A percentile compares a stretch with the other conserved stretches of the same genome.
Conservation (phyloP, 2,329 filamentous ascomycete species). For the Colletotrichum horii region DNA sequence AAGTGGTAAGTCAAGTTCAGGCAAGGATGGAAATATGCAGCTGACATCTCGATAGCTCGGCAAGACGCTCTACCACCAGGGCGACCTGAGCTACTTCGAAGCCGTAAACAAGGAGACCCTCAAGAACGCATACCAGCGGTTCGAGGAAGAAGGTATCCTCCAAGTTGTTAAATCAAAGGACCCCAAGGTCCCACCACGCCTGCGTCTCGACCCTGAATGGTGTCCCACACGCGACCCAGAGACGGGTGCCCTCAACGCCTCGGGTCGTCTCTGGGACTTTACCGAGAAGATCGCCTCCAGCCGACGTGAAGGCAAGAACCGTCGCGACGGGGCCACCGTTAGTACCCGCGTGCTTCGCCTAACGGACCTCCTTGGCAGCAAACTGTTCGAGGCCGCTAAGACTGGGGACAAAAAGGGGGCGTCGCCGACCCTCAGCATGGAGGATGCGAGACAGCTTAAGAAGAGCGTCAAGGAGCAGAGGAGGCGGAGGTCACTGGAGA, state of each 20-base stretch:
- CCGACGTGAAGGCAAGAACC: constrained; percentile 91
- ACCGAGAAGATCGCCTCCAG: constrained; percentile 85
- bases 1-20: constrained; percentile 62
- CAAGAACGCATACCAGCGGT: constrained; percentile 88
- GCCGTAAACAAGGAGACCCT: constrained; percentile 98
- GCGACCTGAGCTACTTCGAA: constrained; percentile 96
- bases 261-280: constrained; percentile 88
- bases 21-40: rapidly evolving
- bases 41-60: constrained; percentile 65
- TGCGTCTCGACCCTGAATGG: constrained; percentile 79
- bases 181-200: constrained; percentile 61
- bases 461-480: constrained; percentile 50
- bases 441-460: constrained; percentile 53
- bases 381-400: constrained; percentile 67
- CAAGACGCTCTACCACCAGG: constrained; percentile 97
- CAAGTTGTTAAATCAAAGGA: constrained; percentile 74
- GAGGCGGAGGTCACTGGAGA: constrained; percentile 54
- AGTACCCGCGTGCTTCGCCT: constrained; percentile 80
- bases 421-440: constrained; percentile 50
- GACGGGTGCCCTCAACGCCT: constrained; percentile 67
- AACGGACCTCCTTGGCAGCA: constrained; percentile 74
- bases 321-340: constrained; percentile 91
- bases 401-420: constrained; percentile 43
- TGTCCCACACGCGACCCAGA: constrained; percentile 67
- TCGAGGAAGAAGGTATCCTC: constrained; percentile 90